Base-by-base conservation (phyloP, 1,139 yeast species). In the Arxiozyma heterogenica region DNA sequence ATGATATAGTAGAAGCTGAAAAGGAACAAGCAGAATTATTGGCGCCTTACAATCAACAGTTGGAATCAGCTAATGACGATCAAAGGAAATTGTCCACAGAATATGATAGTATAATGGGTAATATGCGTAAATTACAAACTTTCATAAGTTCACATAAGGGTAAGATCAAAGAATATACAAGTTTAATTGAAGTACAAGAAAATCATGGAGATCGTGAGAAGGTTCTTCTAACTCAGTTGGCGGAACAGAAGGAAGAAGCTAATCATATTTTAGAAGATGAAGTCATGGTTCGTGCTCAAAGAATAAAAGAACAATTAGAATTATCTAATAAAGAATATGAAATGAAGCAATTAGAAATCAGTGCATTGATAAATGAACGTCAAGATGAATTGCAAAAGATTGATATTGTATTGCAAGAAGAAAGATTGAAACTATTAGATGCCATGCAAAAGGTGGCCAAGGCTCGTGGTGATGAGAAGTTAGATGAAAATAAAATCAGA, bases 281-380 rank as follows among this genome's bases (percentile, higher is more conserved):
- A 25, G 55, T 60, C n/a, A 55, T 61, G 42, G 52, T 57, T 23
- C 47, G 55, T 27, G 66, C 67, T 17, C 58, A 62, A 30, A 63
- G 59, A 49, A 64, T 64, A 12, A 62, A 65, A 49, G 68, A 65
- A 53, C 60, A 61, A 52, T 66, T 69, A 44, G 61, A 59, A 23
- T 54, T 65, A 39, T 63, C 71, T 1, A 52, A 65, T 12, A 65
- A 67, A 48, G 65, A 66, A 50, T 64, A 66, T 12, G 64, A 65
- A 23, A 51, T 67, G 51, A 65, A 63, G 53, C 68, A 66, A 52
- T 55, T 64, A 42, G 66, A 68, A 53, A 61, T 64, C 20, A 70
- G 65, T 52, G 63, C 68, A 22, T 50, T 64, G 51, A 57, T 66
- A 51, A 66, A 66, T 55, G 66, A 65, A 53, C 64, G 68, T 49